Evolutionary conservation across 257 asterid species (phyloP).

Genomic region (Petrea volubilis): DNA sequence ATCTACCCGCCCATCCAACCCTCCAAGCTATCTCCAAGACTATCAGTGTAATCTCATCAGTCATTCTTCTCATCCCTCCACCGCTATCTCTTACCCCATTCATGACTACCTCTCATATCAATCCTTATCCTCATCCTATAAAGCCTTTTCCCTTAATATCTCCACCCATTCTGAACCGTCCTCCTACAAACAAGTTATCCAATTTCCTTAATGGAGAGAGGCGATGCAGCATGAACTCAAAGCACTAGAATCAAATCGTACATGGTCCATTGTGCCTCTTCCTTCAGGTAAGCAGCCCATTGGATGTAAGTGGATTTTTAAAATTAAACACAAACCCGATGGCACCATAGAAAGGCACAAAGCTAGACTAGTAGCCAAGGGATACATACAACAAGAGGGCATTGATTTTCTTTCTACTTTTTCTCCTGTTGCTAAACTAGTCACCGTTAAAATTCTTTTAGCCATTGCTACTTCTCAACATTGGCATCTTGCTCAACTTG

Average conservation of each 20-base stretch:
- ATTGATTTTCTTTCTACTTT: background rate
- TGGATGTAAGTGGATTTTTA: no score
- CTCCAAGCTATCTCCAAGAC: background rate
- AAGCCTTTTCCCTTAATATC: background rate
- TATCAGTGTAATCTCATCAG: background rate
- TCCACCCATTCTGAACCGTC: background rate
- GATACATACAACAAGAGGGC: background rate
- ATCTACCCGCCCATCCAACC: background rate
- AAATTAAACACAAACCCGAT: background rate
- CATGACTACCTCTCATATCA: background rate
- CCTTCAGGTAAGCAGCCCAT: no score
- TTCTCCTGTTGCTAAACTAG: background rate
- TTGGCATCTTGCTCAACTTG: background rate
- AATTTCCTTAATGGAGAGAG: background rate
- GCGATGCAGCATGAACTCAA: background rate
- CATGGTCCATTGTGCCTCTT: background rate
- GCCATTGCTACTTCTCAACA: background rate
- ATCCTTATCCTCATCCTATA: background rate
- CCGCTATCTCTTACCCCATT: background rate
- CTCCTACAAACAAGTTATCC: background rate
- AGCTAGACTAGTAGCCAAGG: background rate
- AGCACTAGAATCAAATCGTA: no score
- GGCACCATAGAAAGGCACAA: background rate
- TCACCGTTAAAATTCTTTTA: background rate
- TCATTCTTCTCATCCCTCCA: background rate